Evolutionary conservation across 306 rosid genomes (phyloP).

Genomic region (Acacia confusa): DNA sequence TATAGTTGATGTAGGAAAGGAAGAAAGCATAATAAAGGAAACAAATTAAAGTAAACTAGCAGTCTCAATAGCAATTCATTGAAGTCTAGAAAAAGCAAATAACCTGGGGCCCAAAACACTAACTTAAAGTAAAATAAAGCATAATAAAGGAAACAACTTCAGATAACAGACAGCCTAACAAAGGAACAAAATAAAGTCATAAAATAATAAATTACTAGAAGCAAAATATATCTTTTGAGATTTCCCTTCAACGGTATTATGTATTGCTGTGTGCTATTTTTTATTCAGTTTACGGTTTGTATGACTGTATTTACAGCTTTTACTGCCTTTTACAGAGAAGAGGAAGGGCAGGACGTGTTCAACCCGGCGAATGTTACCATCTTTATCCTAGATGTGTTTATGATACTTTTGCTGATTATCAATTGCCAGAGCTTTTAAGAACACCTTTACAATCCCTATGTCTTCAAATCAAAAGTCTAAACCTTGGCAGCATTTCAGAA

Average conservation of each 20-base stretch:
- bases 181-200: background rate
- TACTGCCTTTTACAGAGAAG: slow-evolving; percentile 61
- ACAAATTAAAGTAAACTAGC: background rate
- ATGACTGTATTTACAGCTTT: slow-evolving; percentile 17
- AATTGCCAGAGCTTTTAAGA: slow-evolving; percentile 92
- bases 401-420: slow-evolving; percentile 87
- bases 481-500: slow-evolving; percentile 92
- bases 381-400: slow-evolving; percentile 91
- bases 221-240: background rate
- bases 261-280: slow-evolving; percentile 4
- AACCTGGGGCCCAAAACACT: background rate
- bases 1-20: slow-evolving; percentile 15
- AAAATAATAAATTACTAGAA: background rate
- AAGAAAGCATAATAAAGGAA: background rate
- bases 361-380: slow-evolving; percentile 91
- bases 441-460: slow-evolving; percentile 96
- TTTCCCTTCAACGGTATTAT: background rate
- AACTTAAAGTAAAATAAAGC: background rate
- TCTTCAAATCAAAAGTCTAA: slow-evolving; percentile 92
- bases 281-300: slow-evolving; percentile 26
- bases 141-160: background rate
- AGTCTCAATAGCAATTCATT: background rate
- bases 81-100: background rate
- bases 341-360: slow-evolving; percentile 99
- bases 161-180: background rate